Base-by-base conservation (phyloP, 176 grass and related monocot species). In the Oryza longistaminata region DNA sequence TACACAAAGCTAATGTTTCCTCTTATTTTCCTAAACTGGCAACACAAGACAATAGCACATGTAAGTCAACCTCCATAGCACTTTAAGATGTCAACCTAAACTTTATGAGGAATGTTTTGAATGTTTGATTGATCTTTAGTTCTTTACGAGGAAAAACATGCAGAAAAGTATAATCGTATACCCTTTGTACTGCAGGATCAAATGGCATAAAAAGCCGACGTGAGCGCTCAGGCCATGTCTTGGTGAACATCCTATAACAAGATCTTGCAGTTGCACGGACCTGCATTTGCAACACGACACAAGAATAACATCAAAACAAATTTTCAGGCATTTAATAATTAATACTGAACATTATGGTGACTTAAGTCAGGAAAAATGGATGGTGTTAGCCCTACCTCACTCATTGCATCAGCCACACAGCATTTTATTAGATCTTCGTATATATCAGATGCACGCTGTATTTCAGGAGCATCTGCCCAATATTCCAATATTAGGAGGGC, bases 401-500 rank as follows among this genome's bases (percentile, higher is more conserved):
- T 94, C 86, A 92, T 94, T 88, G 94, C 92, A 92, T 94, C 94
- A 68, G 88, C 83, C 61, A 94, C 92, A 77, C 92, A 94, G 75
- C 88, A 94, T 66, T 85, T 97, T 87, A 97, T 94, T 70, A 94
- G 39, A 82, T 97, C 90, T 91, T 97, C 92, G 61, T 97, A 97
- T 7, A 94, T 77, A 88, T 94, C 94, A 81, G 90, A 90, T 79
- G 92, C 87, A 24, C 84, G 83, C 60, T 97, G 94, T 87, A 97
- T 97, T 92, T 97, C 94, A 78, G 81, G 92, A 71, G 92, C 92
- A 91, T 97, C 94, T 53, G 92, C 92, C 94, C 94, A 94, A 83
- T 94, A 94, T 85, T 97, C 94, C 49, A 97, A 77, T 89, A 92
- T 58, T 87, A 94, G 84, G 70, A 97, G 86, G 58, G 94, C 88